phyloP scores from a whole-genome alignment of 371 early-diverging fungal genomes.

The Rhizopus sp. region DNA sequence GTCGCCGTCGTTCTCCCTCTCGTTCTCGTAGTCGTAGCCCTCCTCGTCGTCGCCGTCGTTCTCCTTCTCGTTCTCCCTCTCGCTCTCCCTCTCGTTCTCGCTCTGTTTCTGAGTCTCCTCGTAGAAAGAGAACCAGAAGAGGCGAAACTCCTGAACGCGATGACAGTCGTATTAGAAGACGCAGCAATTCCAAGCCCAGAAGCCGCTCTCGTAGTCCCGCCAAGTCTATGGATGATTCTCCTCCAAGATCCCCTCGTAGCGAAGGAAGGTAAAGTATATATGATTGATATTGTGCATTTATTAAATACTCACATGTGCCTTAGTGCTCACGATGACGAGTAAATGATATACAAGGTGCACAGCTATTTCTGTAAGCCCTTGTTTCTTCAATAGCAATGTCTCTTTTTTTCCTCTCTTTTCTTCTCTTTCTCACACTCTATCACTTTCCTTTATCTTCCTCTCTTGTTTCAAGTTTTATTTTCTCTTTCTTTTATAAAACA shows the following conservation, averaged over 20 bases:
- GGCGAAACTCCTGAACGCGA: conserved; percentile 46
- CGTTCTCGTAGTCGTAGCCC: conserved; percentile 44
- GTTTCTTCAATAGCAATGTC: neutral
- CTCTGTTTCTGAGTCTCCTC: conserved; percentile 21
- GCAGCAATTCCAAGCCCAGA: conserved; percentile 12
- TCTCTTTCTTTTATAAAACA: conserved; percentile 1
- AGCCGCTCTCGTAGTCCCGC: conserved; percentile 55
- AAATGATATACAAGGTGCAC: conserved; percentile 3
- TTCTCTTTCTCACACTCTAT: neutral
- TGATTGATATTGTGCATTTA: neutral
- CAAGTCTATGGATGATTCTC: conserved; percentile 18
- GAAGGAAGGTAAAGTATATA: conserved; percentile 24
- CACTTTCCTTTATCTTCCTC: neutral
- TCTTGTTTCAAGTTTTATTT: conserved; percentile 4
- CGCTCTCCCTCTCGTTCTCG: conserved; percentile 43
- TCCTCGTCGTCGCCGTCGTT: conserved; percentile 31
- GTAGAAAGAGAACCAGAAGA: conserved; percentile 41
- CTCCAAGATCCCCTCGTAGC: conserved; percentile 28
- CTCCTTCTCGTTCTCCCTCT: conserved; percentile 35
- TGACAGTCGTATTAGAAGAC: conserved; percentile 25
- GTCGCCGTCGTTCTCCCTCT: conserved; percentile 42
- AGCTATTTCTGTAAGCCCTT: neutral
- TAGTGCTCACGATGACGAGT: conserved; percentile 26
- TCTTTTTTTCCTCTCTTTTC: conserved; percentile 1
- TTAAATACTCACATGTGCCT: neutral